A percentile compares a stretch with the other conserved stretches of the same genome.
Evolutionary conservation across 2,329 filamentous ascomycete genomes (phyloP).

Genomic region (Aspergillus pseudoterreus): DNA sequence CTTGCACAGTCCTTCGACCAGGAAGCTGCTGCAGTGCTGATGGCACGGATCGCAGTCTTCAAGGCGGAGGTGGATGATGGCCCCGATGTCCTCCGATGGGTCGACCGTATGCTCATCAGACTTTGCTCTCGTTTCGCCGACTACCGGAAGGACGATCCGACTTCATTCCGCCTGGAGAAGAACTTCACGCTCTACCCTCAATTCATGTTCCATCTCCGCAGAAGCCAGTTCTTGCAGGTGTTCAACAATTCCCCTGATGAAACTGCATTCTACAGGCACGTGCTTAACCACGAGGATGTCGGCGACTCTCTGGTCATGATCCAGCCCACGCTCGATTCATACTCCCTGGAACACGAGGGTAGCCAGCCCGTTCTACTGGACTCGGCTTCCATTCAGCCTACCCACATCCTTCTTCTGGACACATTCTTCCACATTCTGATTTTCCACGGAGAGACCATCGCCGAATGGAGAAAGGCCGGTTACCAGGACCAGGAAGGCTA

Average conservation of each 20-base stretch:
- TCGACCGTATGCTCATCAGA: conserved; percentile 96
- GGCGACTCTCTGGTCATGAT: conserved; percentile 98
- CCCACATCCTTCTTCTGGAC: conserved; percentile 89
- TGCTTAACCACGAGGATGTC: conserved; percentile 95
- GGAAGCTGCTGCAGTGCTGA: conserved; percentile 93
- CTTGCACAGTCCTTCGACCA: conserved; percentile 98
- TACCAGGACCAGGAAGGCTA: conserved; percentile 98
- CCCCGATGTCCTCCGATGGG: conserved; percentile 96
- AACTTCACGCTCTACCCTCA: conserved; percentile 99
- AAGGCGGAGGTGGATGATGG: conserved; percentile 98
- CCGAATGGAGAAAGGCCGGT: conserved; percentile 95
- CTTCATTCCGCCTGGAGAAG: conserved; percentile 94
- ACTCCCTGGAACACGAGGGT: conserved; percentile 93
- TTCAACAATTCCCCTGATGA: conserved; percentile 99
- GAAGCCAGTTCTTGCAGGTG: conserved; percentile 96
- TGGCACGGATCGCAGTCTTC: conserved; percentile 99
- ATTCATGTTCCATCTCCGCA: conserved; percentile 98
- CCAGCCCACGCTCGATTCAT: conserved; percentile 93
- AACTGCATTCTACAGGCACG: conserved; percentile 97
- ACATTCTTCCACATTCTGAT: conserved; percentile 99
- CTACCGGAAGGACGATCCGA: conserved; percentile 96
- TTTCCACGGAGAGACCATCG: conserved; percentile 97
- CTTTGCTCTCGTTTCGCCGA: conserved; percentile 96
- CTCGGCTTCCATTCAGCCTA: conserved; percentile 91
- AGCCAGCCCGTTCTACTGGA: conserved; percentile 91